A percentile compares a stretch with the other conserved stretches of the same genome.
Conservation (phyloP, 2,329 filamentous ascomycete species). For the Calycina herbarum region DNA sequence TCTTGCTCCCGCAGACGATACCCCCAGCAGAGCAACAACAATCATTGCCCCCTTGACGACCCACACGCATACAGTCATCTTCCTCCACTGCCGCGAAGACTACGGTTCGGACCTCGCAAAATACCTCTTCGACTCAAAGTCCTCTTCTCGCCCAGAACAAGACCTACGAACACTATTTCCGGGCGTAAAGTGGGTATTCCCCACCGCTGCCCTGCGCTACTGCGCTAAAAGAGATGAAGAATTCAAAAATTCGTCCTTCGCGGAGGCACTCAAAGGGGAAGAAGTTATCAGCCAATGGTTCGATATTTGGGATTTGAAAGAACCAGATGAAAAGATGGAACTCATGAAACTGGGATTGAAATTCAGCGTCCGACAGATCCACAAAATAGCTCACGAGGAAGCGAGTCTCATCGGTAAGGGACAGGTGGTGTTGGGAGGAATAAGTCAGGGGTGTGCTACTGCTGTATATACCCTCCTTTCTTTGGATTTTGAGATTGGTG, state of each 20-base stretch:
- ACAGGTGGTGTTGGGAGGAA: constrained; percentile 46
- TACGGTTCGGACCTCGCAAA: constrained; percentile 40
- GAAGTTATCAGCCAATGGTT: constrained; percentile 48
- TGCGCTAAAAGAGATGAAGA: constrained; percentile 32
- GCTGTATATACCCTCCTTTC: constrained; percentile 42
- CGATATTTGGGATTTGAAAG: constrained; percentile 46
- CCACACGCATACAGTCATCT: constrained; percentile 47
- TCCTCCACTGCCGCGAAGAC: constrained; percentile 48
- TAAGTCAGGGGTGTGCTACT: constrained; percentile 48
- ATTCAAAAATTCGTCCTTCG: constrained; percentile 21
- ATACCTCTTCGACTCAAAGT: constrained; percentile 44
- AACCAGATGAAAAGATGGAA: constrained; percentile 42
- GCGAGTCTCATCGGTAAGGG: constrained; percentile 40
- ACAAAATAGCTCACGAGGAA: constrained; percentile 40
- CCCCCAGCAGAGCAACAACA: constrained; percentile 8
- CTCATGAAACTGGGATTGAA: constrained; percentile 44
- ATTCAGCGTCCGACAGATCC: constrained; percentile 41
- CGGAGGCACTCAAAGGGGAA: constrained; percentile 19
- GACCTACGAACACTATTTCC: constrained; percentile 24
- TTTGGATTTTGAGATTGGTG: constrained; percentile 30
- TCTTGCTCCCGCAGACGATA: not conserved
- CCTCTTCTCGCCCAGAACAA: constrained; percentile 17
- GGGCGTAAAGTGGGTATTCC: constrained; percentile 24
- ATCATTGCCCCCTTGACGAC: constrained; percentile 3
- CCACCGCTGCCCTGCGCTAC: constrained; percentile 30